Evolutionary conservation across 345 rosid genomes (phyloP), one percentile per base, ranked within the genome.

Genomic region (Lagerstroemia speciosa): DNA sequence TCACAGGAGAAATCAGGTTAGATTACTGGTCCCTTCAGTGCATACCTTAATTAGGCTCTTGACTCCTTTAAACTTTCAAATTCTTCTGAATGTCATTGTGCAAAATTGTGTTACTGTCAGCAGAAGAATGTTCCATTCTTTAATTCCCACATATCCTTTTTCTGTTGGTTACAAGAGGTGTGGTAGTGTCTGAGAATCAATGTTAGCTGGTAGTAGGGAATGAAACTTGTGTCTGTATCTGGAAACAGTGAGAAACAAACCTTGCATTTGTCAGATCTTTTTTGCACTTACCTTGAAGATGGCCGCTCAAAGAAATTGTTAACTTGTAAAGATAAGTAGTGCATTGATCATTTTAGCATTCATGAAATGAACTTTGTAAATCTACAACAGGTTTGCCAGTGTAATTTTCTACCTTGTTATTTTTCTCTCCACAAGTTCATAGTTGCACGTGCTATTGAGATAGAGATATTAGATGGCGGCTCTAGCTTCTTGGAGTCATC

Each of bases 1-100:
- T 94, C 80, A 94, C 99, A 0, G 99, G 99, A 74, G 99, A 94
- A 87, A 94, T 94, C 85, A 94, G 99, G 98, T 94, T 45, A 58
- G 64, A 24, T 27, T 69, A 15, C 74, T 66, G 77, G 26, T 45
- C 27, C 31, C 19, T 48, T 34, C 71, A 50, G 16, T 52, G 45
- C 12, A 43, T 24, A 15, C 34, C 48, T 31, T 48, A 32, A 43
- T 31, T 24, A 27, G 22, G 40, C 12, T 52, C 67, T 41, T 14
- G 20, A 40, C 52, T 24, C 48, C 22, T 37, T 27, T 26, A 32
- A 22, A n/a, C 0, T 70, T 41, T 7, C 10, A 52, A 11, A 31
- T 15, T 34, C 45, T 33, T 36, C 26, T 24, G 5, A n/a, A n/a
- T 26, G 24, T 62, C 6, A 53, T 7, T 43, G 33, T 43, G 2